Evolutionary conservation across 768 basidiomycete genomes (phyloP), one percentile per base, ranked within the genome.

Genomic region (Tulasnella sp.): DNA sequence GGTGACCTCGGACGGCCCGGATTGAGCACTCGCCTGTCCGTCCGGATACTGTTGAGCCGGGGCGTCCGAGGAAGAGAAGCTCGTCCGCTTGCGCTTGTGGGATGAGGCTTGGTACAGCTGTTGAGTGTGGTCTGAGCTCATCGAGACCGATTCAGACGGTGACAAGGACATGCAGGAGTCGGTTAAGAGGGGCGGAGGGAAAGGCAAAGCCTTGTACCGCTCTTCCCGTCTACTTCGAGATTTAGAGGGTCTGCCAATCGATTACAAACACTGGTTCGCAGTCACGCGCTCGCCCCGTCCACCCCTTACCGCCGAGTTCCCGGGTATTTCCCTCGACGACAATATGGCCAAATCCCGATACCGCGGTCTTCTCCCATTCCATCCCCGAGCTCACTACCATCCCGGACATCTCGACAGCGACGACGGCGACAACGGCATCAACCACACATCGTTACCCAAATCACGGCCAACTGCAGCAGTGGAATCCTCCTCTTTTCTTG

Each of bases 101-200:
- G 74, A 71, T 29, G 58, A 38, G 31, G n/a, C 54, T 45, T 64
- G 76, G 76, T 64, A 69, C 67, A 39, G 58, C 64, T 22, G 76
- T 40, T 42, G 68, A 37, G 29, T 68, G 19, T 74, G 72, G 72
- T 91, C 89, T 78, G 88, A 87, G 76, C 83, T 84, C 81, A 89
- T 89, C 37, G 88, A 87, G 72, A 85, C 81, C 14, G 90, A 87
- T 71, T 88, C 84, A 69, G 88, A 83, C 70, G 91, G 89, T 78
- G 90, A 90, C 82, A 90, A 84, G 76, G 91, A 91, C 91, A 91
- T 91, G 42, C 34, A 54, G 58, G 25, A 67, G 73, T 39, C n/a
- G 69, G 69, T 12, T 39, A n/a, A 31, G 69, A 42, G 69, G 69
- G 40, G 37, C 36, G 37, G 69, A 38, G 36, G 37, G 40, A 70